phyloP scores from a whole-genome alignment of 345 rosid genomes.

The Eucalyptus cladocalyx region DNA sequence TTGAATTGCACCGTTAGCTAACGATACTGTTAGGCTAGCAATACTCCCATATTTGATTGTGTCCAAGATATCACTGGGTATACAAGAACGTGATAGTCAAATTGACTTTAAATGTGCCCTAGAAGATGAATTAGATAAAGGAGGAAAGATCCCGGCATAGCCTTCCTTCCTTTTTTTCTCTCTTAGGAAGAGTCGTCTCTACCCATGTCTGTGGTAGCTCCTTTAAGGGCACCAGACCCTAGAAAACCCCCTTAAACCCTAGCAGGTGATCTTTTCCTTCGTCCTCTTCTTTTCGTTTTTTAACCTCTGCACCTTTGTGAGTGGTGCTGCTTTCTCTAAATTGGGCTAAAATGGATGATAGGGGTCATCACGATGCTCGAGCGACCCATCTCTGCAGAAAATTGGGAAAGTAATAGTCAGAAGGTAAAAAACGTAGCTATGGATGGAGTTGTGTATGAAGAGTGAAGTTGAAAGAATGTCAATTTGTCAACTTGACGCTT shows the following conservation, averaged over 20 bases:
- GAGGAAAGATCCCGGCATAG: neutral
- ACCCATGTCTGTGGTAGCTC: neutral
- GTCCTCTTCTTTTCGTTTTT: neutral
- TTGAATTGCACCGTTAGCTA: no score
- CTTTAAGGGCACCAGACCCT: neutral
- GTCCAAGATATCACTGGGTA: neutral
- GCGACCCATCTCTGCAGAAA: neutral
- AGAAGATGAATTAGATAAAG: neutral
- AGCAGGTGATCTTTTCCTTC: neutral
- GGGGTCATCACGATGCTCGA: neutral
- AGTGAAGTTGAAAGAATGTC: neutral
- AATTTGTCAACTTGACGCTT: neutral
- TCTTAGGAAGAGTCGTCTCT: neutral
- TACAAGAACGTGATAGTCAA: neutral
- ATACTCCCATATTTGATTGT: neutral
- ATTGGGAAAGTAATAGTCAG: neutral
- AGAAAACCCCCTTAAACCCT: neutral
- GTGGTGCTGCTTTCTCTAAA: neutral
- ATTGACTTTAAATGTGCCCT: neutral
- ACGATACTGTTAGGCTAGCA: no score
- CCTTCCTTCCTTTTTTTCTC: neutral
- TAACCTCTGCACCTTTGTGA: neutral
- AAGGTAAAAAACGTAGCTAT: neutral
- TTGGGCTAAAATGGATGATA: neutral
- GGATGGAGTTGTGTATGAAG: neutral